These are phyloP conservation scores for Tremella yokohamensis DNA, from an alignment of 768 basidiomycete genomes.

Conservation along the genomic window DNA sequence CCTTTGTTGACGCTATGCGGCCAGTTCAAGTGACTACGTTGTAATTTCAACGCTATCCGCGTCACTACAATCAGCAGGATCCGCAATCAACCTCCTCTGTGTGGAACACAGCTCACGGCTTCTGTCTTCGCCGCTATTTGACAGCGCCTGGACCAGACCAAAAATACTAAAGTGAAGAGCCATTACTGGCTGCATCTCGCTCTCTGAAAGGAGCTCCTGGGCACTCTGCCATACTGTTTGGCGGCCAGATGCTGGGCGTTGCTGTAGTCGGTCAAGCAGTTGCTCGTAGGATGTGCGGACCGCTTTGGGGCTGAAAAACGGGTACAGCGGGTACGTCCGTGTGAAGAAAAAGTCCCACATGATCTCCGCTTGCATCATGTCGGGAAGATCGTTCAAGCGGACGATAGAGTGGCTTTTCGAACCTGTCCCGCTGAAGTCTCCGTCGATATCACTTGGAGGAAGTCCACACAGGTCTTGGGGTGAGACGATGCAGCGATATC, in stretches of 20 bases:
- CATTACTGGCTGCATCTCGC: not conserved
- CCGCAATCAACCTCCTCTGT: too few species aligned
- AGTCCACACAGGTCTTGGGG: not conserved
- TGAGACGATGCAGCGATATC: not conserved
- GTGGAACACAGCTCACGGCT: not conserved
- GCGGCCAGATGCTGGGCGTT: too few species aligned
- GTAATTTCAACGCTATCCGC: not conserved
- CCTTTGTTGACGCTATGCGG: not conserved
- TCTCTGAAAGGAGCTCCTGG: not conserved
- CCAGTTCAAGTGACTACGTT: not conserved
- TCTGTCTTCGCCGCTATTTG: not conserved
- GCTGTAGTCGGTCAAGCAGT: too few species aligned
- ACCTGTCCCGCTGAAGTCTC: not conserved
- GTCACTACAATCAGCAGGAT: not conserved
- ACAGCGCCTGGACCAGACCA: not conserved
- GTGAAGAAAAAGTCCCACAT: constrained; percentile 6
- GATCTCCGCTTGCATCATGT: not conserved
- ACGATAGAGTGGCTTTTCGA: not conserved
- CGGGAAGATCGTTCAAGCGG: not conserved
- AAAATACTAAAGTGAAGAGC: constrained; percentile 1
- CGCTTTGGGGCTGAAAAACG: not conserved
- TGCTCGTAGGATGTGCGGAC: too few species aligned
- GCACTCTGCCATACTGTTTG: not conserved
- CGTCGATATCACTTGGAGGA: not conserved
- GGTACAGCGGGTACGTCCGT: not conserved